These are phyloP conservation scores for Ramaria rubella DNA, from an alignment of 768 basidiomycete genomes.

Conservation along the genomic window DNA sequence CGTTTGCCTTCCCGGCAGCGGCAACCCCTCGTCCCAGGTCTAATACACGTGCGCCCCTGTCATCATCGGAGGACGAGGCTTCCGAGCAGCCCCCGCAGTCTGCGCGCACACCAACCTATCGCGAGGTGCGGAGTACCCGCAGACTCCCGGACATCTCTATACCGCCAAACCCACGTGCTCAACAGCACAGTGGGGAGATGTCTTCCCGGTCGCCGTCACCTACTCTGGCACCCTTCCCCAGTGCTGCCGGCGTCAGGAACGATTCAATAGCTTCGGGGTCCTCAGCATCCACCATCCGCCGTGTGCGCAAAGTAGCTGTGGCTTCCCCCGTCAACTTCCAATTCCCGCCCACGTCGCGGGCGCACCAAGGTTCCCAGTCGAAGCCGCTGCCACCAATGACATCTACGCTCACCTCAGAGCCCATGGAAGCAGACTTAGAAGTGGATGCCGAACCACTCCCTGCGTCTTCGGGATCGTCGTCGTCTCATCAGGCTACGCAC, in stretches of 20 bases:
- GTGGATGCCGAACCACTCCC: neutral
- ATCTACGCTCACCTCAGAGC: neutral
- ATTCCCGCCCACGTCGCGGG: conserved; percentile 25
- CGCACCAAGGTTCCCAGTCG: neutral
- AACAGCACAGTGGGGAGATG: conserved; percentile 15
- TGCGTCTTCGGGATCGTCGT: conserved; percentile 22
- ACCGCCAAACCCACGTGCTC: conserved; percentile 21
- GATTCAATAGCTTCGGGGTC: conserved; percentile 16
- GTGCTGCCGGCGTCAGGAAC: conserved; percentile 10
- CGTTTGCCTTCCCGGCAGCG: conserved; percentile 47
- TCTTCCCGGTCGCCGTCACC: conserved; percentile 14
- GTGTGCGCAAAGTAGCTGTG: conserved; percentile 15
- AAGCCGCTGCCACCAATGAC: neutral
- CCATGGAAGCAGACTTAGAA: neutral
- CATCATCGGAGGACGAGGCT: conserved; percentile 8
- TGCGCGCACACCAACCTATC: conserved; percentile 16
- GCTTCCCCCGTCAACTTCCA: conserved; percentile 29
- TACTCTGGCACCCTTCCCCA: conserved; percentile 22
- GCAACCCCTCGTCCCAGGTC: conserved; percentile 27
- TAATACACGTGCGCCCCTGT: neutral
- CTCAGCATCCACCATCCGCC: conserved; percentile 25
- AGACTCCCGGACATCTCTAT: conserved; percentile 36
- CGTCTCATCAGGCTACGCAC: conserved; percentile 47
- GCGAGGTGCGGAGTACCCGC: conserved; percentile 26
- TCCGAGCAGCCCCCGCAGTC: neutral